These are phyloP conservation scores for Trichosporon sp. DNA, from an alignment of 1,284 basidiomycete genomes.

Conservation along the genomic window DNA sequence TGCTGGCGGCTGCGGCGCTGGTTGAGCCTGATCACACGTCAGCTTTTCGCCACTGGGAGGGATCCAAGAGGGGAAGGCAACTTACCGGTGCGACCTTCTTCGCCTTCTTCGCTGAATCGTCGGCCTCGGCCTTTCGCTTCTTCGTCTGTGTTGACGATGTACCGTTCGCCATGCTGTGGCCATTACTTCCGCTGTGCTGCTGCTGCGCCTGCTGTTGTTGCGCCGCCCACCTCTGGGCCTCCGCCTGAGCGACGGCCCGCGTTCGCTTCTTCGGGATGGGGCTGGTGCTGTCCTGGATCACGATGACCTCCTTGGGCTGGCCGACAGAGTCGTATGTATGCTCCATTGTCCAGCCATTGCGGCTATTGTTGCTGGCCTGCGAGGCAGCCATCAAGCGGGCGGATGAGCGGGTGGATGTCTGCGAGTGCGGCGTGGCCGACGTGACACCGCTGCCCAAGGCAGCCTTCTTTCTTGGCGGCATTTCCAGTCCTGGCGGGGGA, in stretches of 20 bases:
- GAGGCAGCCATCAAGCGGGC: slow-evolving; percentile 7
- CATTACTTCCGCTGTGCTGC: slow-evolving; percentile 12
- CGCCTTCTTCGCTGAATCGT: slow-evolving; percentile 32
- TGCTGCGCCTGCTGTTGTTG: slow-evolving; percentile 11
- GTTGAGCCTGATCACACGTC: slow-evolving; percentile 11
- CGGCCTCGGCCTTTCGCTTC: slow-evolving; percentile 40
- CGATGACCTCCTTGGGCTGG: slow-evolving; percentile 42
- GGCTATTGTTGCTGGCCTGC: slow-evolving; percentile 28
- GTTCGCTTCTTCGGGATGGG: slow-evolving; percentile 39
- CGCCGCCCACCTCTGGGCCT: slow-evolving; percentile 16
- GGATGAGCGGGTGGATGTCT: slow-evolving; percentile 18
- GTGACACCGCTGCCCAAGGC: slow-evolving; percentile 23
- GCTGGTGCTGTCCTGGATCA: slow-evolving; percentile 39
- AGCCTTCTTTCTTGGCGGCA: slow-evolving; percentile 39
- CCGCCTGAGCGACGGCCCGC: slow-evolving; percentile 34
- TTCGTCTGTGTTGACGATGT: slow-evolving; percentile 16
- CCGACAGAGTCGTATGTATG: slow-evolving; percentile 42
- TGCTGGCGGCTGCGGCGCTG: slow-evolving; percentile 11
- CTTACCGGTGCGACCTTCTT: slow-evolving; percentile 27
- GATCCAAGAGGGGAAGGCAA: neutral
- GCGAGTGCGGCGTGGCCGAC: slow-evolving; percentile 17
- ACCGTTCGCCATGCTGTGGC: slow-evolving; percentile 2
- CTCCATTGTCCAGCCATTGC: slow-evolving; percentile 43
- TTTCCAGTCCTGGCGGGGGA: slow-evolving; percentile 20
- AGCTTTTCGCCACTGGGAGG: slow-evolving; percentile 14